phyloP scores from a whole-genome alignment of 768 basidiomycete genomes.

The Mycena belliarum region DNA sequence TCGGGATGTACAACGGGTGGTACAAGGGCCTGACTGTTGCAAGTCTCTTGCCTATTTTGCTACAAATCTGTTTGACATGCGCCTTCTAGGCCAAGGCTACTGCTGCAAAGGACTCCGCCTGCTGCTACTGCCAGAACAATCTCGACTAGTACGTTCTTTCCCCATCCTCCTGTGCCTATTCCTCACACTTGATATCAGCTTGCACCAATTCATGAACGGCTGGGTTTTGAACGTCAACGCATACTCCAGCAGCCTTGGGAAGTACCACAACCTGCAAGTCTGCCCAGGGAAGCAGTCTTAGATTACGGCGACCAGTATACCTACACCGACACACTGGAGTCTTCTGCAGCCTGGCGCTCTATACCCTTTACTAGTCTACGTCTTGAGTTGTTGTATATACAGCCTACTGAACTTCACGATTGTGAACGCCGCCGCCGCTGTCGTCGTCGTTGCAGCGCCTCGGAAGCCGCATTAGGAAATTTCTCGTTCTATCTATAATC shows the following conservation, averaged over 20 bases:
- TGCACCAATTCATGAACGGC: conserved; percentile 72
- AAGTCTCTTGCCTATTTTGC: conserved; percentile 16
- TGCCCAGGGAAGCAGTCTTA: no score
- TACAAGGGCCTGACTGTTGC: conserved; percentile 57
- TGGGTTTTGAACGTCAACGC: conserved; percentile 65
- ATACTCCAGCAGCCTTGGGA: conserved; percentile 46
- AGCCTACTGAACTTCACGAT: no score
- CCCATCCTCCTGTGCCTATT: no score
- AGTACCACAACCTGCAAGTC: conserved; percentile 75
- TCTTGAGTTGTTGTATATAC: no score
- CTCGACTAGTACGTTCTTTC: conserved; percentile 56
- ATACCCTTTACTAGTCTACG: no score
- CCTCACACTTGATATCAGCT: not conserved
- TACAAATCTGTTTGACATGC: not conserved
- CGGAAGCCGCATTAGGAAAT: not conserved
- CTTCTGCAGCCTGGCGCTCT: no score
- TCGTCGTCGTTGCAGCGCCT: no score
- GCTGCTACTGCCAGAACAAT: conserved; percentile 81
- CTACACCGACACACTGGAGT: no score
- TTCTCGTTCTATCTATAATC: not conserved
- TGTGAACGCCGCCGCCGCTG: no score
- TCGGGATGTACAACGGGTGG: conserved; percentile 85
- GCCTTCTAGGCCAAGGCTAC: conserved; percentile 51
- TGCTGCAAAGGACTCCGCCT: conserved; percentile 50
- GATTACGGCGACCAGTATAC: conserved; percentile 32